A percentile compares a stretch with the other conserved stretches of the same genome.
phyloP scores from a whole-genome alignment of 2,329 filamentous ascomycete species.

The Dichotomopilus funicola region DNA sequence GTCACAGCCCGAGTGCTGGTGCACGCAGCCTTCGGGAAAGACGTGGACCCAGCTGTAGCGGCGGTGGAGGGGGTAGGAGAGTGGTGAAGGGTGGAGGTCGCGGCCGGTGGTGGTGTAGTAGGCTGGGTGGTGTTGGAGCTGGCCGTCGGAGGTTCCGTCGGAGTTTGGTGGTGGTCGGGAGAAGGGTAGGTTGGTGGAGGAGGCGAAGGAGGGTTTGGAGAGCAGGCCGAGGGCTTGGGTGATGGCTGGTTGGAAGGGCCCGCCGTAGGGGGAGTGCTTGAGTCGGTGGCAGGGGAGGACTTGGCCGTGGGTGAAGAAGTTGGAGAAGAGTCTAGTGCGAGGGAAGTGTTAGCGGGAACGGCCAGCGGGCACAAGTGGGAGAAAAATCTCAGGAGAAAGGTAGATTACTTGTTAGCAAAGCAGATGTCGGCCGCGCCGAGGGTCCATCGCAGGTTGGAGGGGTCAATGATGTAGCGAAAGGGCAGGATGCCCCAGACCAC shows the following conservation, averaged over 20 bases:
- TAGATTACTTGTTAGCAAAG: constrained; percentile 69
- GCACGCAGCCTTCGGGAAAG: constrained; percentile 91
- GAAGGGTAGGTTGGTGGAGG: constrained; percentile 45
- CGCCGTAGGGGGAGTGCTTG: constrained; percentile 71
- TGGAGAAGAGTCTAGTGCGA: constrained; percentile 52
- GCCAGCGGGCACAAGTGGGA: no score
- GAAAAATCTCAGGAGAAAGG: neutral
- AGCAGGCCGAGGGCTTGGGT: constrained; percentile 79
- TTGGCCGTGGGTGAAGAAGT: constrained; percentile 86
- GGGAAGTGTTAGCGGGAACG: neutral
- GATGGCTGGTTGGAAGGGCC: constrained; percentile 84
- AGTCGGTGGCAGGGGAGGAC: constrained; percentile 82
- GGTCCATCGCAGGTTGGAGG: constrained; percentile 76
- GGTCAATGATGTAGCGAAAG: constrained; percentile 61
- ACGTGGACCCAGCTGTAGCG: constrained; percentile 85
- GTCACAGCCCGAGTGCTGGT: constrained; percentile 71
- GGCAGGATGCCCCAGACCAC: constrained; percentile 89
- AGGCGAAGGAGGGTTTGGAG: constrained; percentile 29
- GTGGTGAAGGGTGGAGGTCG: constrained; percentile 64
- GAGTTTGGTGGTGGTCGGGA: neutral
- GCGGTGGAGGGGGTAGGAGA: constrained; percentile 57
- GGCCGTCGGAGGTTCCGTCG: constrained; percentile 15
- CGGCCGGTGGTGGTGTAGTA: constrained; percentile 60
- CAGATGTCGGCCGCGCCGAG: constrained; percentile 94
- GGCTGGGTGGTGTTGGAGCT: constrained; percentile 43